Conservation (phyloP, 345 rosid genomes). For the Limnanthes douglasii region DNA sequence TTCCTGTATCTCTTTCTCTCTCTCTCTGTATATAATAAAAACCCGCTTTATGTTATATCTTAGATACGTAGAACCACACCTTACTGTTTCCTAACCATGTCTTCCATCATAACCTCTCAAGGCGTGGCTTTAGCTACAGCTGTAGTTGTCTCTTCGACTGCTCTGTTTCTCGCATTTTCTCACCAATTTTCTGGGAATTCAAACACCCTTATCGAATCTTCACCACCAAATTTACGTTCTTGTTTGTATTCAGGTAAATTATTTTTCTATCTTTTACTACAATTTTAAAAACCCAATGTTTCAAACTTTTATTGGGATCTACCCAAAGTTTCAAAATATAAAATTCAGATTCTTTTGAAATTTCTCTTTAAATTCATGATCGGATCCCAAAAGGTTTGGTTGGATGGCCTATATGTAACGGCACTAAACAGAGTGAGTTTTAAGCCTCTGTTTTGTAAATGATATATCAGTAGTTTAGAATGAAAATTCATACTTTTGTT, state of each 20-base stretch:
- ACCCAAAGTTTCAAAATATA: background rate
- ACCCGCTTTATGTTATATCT: too few species aligned
- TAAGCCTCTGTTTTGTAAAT: too few species aligned
- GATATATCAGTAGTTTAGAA: background rate
- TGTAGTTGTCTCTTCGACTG: slow-evolving; percentile 69
- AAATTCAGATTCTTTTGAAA: background rate
- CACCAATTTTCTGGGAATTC: slow-evolving; percentile 20
- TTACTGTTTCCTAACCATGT: too few species aligned
- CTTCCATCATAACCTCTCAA: too few species aligned
- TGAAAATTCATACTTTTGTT: background rate
- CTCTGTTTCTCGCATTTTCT: slow-evolving; percentile 48
- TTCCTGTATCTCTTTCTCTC: too few species aligned
- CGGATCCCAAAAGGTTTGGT: too few species aligned
- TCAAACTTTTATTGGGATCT: slow-evolving; percentile 4
- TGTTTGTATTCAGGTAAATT: slow-evolving; percentile 44
- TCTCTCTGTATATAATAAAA: too few species aligned
- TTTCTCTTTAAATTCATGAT: too few species aligned
- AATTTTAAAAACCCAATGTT: background rate
- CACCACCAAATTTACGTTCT: slow-evolving; percentile 21
- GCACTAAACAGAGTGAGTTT: too few species aligned
- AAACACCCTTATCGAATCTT: slow-evolving; percentile 7
- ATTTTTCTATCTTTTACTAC: background rate
- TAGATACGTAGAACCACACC: too few species aligned
- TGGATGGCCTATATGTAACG: too few species aligned
- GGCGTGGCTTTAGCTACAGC: slow-evolving; percentile 62